Conservation (phyloP, 2,329 filamentous ascomycete species). For the Stachybotrys elegans region DNA sequence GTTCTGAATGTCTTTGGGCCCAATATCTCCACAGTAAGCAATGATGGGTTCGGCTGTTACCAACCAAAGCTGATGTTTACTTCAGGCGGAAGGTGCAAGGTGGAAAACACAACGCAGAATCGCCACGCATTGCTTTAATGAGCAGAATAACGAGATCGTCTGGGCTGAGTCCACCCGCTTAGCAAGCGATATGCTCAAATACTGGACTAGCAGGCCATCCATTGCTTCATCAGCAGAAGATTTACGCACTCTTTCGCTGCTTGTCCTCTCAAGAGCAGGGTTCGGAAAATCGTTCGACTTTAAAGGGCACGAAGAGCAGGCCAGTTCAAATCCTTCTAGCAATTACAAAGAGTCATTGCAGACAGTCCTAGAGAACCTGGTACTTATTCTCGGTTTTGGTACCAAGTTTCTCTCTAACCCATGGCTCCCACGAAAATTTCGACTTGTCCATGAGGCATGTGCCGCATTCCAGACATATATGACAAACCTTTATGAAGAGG, state of each 20-base stretch:
- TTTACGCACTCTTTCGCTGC: constrained; percentile 11
- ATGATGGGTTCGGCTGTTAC: not conserved
- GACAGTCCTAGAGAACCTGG: constrained; percentile 12
- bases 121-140: constrained; percentile 7
- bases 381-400: constrained; percentile 12
- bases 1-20: constrained; percentile 3
- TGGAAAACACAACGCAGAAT: not conserved
- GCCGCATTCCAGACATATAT: too few species aligned
- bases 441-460: too few species aligned
- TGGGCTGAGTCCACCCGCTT: constrained; percentile 14
- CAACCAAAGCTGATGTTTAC: not conserved
- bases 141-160: constrained; percentile 13
- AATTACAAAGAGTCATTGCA: constrained; percentile 6
- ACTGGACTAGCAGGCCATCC: constrained; percentile 10
- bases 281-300: constrained; percentile 15
- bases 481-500: too few species aligned
- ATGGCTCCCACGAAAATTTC: too few species aligned
- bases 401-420: constrained; percentile 12
- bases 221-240: constrained; percentile 12
- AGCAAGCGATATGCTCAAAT: constrained; percentile 12
- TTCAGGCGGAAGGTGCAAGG: not conserved
- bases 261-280: constrained; percentile 15
- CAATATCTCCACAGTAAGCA: not conserved
- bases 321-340: constrained; percentile 9
- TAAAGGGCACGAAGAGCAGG: not conserved